These are phyloP conservation scores for Hibiscus trionum DNA, from an alignment of 345 rosid genomes.

Conservation along the genomic window DNA sequence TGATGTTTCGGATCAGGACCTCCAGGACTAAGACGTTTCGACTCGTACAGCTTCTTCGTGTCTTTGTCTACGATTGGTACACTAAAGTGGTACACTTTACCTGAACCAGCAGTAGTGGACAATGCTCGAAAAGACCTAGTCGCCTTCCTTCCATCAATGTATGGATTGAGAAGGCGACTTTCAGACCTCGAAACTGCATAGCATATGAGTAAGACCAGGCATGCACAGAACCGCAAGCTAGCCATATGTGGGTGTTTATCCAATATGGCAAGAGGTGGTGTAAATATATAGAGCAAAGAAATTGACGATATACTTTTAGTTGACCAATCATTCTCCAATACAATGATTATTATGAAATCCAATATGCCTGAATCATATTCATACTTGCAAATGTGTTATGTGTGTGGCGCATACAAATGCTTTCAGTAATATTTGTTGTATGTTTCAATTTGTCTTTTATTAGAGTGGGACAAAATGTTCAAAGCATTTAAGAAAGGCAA, in stretches of 20 bases:
- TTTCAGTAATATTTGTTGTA: background rate
- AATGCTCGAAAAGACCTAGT: background rate
- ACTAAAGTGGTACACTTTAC: background rate
- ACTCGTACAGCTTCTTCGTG: background rate
- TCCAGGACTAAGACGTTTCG: background rate
- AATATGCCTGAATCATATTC: background rate
- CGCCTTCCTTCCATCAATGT: background rate
- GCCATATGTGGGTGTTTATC: constrained; percentile 7
- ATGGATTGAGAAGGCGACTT: background rate
- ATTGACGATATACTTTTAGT: background rate
- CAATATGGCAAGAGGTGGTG: background rate
- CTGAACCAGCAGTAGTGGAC: background rate
- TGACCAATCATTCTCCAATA: background rate
- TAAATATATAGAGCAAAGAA: constrained; percentile 2
- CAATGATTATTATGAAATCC: background rate
- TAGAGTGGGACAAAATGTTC: background rate
- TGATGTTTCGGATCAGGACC: background rate
- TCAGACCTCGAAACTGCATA: background rate
- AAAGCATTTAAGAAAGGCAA: background rate
- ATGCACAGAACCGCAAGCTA: constrained; percentile 8
- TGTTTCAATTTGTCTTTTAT: background rate
- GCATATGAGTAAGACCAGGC: background rate
- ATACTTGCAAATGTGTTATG: background rate
- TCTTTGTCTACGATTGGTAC: background rate
- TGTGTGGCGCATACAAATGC: background rate